Base-by-base conservation (phyloP, 2,329 filamentous ascomycete genomes). In the Colletotrichum scovillei region DNA sequence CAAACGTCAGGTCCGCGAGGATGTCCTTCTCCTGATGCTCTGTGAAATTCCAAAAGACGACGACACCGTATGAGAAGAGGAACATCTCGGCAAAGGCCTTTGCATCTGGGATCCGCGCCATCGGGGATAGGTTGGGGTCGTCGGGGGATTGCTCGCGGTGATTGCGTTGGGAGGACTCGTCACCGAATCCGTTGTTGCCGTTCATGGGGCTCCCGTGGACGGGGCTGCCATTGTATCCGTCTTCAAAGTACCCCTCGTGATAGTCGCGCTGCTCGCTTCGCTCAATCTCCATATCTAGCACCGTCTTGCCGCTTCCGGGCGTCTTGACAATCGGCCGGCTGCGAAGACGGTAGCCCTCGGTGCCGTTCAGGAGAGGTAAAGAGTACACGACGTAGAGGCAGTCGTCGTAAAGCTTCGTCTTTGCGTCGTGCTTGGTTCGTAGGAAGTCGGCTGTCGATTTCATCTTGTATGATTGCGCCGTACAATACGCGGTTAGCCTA, bases 41-140 rank as follows among this genome's bases (percentile, higher is more conserved):
- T 12, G 94, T 96, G 78, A 99, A 98, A 82, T 99, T 99, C 97
- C 97, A 99, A 81, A 99, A 98, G 5, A 99, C 97, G 0, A 97
- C 96, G 0, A 99, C 96, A 24, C 97, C 97, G 80, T 99, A 99
- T 19, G 94, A 96, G 82, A 97, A 98, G 78, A 99, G 93, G 80
- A 98, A 98, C 91, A 98, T 94, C 84, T 99, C 97, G 55, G 94
- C 96, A 80, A 97, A 95, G 69, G 92, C 89, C 79, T 96, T 92
- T 46, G 92, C 90, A 79, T 95, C 91, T 6, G 93, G 89, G 0
- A 94, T 88, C 32, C 90, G 88, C 80, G 89, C 87, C 75, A 88
- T 84, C 28, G 89, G 84, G 79, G 88, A 86, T 71, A 86, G 78
- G 56, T 85, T 85, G 76, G 86, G 83, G 52, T 83, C 83, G n/a